Evolutionary conservation across 2,329 filamentous ascomycete species (phyloP), one percentile per base, ranked within the genome.

Genomic region (Lasiodiplodia citricola): DNA sequence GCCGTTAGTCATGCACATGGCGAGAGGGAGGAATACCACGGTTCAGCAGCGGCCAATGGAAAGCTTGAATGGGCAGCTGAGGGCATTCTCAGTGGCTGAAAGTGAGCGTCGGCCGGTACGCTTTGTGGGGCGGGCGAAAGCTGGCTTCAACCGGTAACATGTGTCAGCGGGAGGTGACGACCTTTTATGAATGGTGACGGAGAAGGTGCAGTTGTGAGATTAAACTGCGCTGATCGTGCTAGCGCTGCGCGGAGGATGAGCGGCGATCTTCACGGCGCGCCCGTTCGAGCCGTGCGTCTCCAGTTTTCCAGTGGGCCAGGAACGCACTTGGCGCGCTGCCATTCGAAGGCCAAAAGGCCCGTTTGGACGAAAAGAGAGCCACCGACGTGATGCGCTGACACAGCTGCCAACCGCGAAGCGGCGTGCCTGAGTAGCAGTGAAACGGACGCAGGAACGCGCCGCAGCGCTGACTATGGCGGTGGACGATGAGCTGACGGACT

Each of bases 221-320:
- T 62, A 62, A 50, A 62, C 57, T 31, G 38, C 41, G 57, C 28
- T 25, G 57, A 62, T 62, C 57, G 10, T 47, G 25, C 38, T 62
- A 47, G 57, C 41, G 57, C 57, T 28, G 57, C 57, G 57, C 31
- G 41, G 57, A 62, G 41, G 57, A 62, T 62, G 57, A 44, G 23
- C 55, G 54, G 54, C 28, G 55, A 58, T 58, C 37, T 18, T 44
- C 37, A 28, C 35, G 11, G 11, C 35, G n/a, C 16, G 47, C 47
- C 47, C 21, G 18, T 51, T 52, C 50, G 56, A 58, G 56, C 56
- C 56, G 56, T 58, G 56, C 56, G 37, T 38, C 56, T 44, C 56
- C 56, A 58, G 56, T 58, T 44, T 44, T 58, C 23, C 54, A 13
- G 4, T 31, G 54, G 54, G 54, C 57, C 57, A 62, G 57, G 57